Evolutionary conservation across 306 rosid genomes (phyloP).

Genomic region (Geum urbanum): DNA sequence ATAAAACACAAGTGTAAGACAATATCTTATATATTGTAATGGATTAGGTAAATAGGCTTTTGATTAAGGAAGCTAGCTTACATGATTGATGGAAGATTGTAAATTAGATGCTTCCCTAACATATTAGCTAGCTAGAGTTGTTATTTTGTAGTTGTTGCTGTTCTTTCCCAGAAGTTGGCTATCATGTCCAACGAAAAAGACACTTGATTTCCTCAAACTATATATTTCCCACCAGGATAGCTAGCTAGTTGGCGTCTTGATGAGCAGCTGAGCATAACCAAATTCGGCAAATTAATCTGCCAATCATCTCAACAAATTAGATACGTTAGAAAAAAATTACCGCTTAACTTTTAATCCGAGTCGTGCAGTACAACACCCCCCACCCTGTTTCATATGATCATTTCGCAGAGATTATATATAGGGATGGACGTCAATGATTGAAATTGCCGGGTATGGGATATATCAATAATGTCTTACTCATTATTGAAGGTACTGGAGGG

Average conservation of each 20-base stretch:
- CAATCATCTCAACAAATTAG: not conserved
- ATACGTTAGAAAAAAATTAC: not conserved
- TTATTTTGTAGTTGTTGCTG: constrained; percentile 6
- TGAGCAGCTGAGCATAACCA: constrained; percentile 10
- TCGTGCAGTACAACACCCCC: not conserved
- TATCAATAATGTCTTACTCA: not conserved
- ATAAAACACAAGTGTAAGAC: constrained; percentile 17
- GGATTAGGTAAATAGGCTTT: constrained; percentile 37
- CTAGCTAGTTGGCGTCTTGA: constrained; percentile 16
- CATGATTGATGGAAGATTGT: constrained; percentile 25
- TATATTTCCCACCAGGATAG: constrained; percentile 40
- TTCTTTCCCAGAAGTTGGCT: constrained; percentile 25
- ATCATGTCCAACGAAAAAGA: constrained; percentile 40
- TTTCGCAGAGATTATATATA: not conserved
- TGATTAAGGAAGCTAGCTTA: constrained; percentile 15
- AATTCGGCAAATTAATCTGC: not conserved
- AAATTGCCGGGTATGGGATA: not conserved
- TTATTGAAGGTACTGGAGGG: not conserved
- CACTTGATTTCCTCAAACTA: constrained; percentile 16
- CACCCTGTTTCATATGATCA: not conserved
- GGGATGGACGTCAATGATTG: not conserved
- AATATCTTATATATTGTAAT: constrained; percentile 4
- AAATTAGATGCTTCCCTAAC: not conserved
- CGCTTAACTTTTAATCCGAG: not conserved
- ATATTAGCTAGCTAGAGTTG: constrained; percentile 2